Evolutionary conservation across 208 protist species (phyloP).

Genomic region (Leishmania braziliensis): DNA sequence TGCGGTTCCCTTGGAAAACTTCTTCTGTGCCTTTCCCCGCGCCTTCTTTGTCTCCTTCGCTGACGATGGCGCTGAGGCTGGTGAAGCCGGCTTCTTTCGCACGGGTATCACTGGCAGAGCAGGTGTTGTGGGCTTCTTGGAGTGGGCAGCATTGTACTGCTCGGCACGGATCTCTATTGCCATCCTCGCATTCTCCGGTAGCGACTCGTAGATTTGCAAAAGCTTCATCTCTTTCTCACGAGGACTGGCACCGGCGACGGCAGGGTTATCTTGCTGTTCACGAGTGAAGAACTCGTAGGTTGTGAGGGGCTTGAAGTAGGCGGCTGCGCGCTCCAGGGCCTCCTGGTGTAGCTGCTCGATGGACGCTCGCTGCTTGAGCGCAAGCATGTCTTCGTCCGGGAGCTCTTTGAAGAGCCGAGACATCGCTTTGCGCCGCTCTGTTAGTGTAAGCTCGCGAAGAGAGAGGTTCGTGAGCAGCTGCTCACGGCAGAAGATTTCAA

Average conservation of each 20-base stretch:
- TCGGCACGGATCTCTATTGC: conserved; percentile 39
- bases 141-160: conserved; percentile 19
- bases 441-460: conserved; percentile 42
- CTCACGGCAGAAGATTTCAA: conserved; percentile 61
- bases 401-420: conserved; percentile 54
- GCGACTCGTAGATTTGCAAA: conserved; percentile 67
- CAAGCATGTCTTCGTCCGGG: conserved; percentile 24
- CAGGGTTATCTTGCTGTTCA: conserved; percentile 65
- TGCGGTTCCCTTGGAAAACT: neutral
- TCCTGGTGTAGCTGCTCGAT: conserved; percentile 27
- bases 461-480: conserved; percentile 44
- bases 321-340: conserved; percentile 15
- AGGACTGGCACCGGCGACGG: conserved; percentile 45
- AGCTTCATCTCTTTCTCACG: conserved; percentile 56
- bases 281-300: conserved; percentile 69
- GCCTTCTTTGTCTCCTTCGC: conserved; percentile 6
- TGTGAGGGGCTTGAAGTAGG: conserved; percentile 26
- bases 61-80: neutral
- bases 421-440: conserved; percentile 41
- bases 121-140: conserved; percentile 7
- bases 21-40: neutral
- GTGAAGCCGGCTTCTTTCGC: conserved; percentile 14
- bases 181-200: conserved; percentile 62
- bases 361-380: conserved; percentile 39
- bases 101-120: conserved; percentile 15